Evolutionary conservation across 768 basidiomycete genomes (phyloP), one percentile per base, ranked within the genome.

Genomic region (Dacryopinax primogenitus): DNA sequence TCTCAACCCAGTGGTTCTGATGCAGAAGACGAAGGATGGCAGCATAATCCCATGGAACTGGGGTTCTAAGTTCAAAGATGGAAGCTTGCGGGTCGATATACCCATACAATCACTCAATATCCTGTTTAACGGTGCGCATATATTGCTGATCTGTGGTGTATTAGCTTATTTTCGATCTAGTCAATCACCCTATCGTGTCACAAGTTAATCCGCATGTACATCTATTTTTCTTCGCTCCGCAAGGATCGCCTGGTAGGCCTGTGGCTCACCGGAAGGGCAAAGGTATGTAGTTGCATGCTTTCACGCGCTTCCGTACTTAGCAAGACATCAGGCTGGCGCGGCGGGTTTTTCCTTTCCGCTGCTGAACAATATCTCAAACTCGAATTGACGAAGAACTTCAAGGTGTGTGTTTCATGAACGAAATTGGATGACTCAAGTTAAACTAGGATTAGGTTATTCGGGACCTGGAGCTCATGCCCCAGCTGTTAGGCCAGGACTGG

Each of bases 361-460:
- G 87, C 88, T 2, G 93, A 97, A 73, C 93, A 95, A 69, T 93
- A 90, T 84, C 79, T 96, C 67, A 97, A 97, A 73, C 83, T 96
- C 44, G 95, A 98, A 72, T 78, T 99, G 13, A 90, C 92, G 2
- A 98, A 97, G 79, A 96, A 97, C 72, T 94, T 95, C 81, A 92
- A 90, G 77, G 90, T 78, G 65, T 37, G 72, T 58, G 28, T 3
- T 3, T 36, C 26, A 65, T 28, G 2, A 18, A 35, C 21, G 39
- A 41, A 9, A 62, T 63, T 37, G 34, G 63, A 33, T 36, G 44
- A 23, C 62, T 44, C 58, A 18, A 51, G 32, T 16, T 47, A 62
- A 51, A 70, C 64, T 66, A 26, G 37, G 18, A 18, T 23, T 69
- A 85, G 81, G 80, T 98, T 62, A 99, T 99, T 66, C 87, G 96